A percentile compares a stretch with the other conserved stretches of the same genome.
phyloP scores from a whole-genome alignment of 78 protist genomes.

The Monosiga brevicollis region DNA sequence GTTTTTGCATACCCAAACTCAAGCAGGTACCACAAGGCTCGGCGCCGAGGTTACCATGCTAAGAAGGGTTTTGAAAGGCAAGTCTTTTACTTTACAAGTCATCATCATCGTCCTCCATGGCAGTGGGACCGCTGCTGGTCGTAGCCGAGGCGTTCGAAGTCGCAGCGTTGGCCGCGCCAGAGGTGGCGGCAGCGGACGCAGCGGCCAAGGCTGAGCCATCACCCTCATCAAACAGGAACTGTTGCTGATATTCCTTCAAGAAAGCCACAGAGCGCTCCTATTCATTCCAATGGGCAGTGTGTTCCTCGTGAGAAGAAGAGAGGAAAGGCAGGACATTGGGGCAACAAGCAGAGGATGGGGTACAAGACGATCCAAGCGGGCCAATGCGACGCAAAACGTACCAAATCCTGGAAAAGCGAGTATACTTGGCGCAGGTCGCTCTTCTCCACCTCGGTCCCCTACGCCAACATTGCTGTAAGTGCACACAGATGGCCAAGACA shows the following conservation, averaged over 20 bases:
- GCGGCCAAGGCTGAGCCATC: neutral
- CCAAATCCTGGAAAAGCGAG: conserved; percentile 78
- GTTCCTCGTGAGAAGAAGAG: neutral
- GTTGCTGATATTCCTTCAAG: conserved; percentile 53
- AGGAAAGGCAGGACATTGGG: neutral
- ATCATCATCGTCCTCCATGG: neutral
- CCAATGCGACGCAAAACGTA: conserved; percentile 76
- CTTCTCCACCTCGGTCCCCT: conserved; percentile 36
- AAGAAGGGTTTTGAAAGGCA: no score
- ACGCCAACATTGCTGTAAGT: neutral
- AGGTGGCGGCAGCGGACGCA: neutral
- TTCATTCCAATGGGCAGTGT: neutral
- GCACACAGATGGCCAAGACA: neutral
- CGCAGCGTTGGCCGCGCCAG: no score
- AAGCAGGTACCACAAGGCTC: no score
- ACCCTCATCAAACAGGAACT: conserved; percentile 23
- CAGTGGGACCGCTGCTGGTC: neutral
- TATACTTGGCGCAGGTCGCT: conserved; percentile 76
- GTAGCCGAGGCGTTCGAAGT: neutral
- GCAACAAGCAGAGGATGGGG: neutral
- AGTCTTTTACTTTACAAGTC: neutral
- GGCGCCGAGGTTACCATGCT: no score
- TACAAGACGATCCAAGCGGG: no score
- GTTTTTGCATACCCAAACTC: no score
- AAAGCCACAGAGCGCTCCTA: conserved; percentile 54